Conservation (phyloP, 2,329 filamentous ascomycete genomes). For the Pseudogymnoascus sp. region DNA sequence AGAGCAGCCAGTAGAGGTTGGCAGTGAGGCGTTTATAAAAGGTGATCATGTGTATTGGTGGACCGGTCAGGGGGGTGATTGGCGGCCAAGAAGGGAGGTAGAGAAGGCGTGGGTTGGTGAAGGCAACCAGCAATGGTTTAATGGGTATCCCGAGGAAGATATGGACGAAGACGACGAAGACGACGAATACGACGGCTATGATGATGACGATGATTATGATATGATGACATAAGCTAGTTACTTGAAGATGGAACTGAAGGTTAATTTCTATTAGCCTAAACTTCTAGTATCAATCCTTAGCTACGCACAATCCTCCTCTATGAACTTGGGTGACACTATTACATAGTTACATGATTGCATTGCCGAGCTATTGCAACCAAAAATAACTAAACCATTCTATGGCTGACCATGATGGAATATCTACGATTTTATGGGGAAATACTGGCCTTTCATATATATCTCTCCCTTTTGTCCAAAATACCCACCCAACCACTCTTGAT, state of each 20-base stretch:
- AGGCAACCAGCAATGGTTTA: conserved; percentile 1
- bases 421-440: too few species aligned
- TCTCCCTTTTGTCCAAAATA: too few species aligned
- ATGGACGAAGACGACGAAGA: not conserved
- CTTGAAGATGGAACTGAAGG: not conserved
- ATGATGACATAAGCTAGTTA: not conserved
- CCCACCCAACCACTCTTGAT: too few species aligned
- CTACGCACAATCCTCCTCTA: too few species aligned
- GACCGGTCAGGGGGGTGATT: not conserved
- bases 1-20: not conserved
- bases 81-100: not conserved
- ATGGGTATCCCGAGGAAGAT: not conserved
- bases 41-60: conserved; percentile 1
- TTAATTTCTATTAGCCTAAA: too few species aligned
- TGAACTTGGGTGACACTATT: too few species aligned
- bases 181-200: not conserved
- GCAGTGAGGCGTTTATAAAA: not conserved
- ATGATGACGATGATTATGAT: not conserved
- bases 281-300: too few species aligned
- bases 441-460: too few species aligned
- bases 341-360: too few species aligned
- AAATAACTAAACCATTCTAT: too few species aligned
- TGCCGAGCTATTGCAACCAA: too few species aligned
- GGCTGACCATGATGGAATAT: too few species aligned
- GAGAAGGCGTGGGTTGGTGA: not conserved